phyloP scores from a whole-genome alignment of 305 asterid genomes.

The Withania somnifera region DNA sequence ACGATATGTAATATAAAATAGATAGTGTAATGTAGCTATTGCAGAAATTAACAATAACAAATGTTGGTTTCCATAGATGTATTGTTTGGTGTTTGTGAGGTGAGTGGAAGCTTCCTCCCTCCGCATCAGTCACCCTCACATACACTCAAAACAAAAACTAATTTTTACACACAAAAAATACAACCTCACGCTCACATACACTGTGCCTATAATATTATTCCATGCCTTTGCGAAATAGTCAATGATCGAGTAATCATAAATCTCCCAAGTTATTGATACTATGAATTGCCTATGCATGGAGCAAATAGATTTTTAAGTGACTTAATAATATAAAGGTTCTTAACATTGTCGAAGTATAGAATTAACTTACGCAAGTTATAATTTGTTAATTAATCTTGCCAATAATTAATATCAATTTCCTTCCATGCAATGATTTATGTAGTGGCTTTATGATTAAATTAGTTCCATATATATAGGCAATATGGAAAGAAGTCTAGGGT shows the following conservation, averaged over 20 bases:
- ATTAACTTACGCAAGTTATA: too few species aligned
- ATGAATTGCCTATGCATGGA: neutral
- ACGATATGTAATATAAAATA: too few species aligned
- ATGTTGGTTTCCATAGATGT: neutral
- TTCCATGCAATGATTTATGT: too few species aligned
- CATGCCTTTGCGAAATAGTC: neutral
- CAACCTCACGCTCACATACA: neutral
- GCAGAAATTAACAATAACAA: neutral
- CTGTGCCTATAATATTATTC: neutral
- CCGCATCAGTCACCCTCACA: neutral
- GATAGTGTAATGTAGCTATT: neutral
- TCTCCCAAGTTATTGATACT: neutral
- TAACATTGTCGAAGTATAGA: too few species aligned
- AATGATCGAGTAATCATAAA: neutral
- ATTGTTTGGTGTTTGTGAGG: neutral
- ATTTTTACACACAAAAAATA: neutral
- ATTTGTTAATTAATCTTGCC: neutral
- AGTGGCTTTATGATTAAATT: too few species aligned
- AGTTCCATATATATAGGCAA: neutral
- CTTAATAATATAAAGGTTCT: neutral
- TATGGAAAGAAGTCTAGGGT: neutral
- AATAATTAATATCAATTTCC: too few species aligned
- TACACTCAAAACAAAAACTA: neutral
- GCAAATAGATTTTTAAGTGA: neutral
- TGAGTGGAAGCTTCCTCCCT: neutral